Evolutionary conservation across 2,329 filamentous ascomycete species (phyloP), one percentile per base, ranked within the genome.

Genomic region (Septoria petroselini): DNA sequence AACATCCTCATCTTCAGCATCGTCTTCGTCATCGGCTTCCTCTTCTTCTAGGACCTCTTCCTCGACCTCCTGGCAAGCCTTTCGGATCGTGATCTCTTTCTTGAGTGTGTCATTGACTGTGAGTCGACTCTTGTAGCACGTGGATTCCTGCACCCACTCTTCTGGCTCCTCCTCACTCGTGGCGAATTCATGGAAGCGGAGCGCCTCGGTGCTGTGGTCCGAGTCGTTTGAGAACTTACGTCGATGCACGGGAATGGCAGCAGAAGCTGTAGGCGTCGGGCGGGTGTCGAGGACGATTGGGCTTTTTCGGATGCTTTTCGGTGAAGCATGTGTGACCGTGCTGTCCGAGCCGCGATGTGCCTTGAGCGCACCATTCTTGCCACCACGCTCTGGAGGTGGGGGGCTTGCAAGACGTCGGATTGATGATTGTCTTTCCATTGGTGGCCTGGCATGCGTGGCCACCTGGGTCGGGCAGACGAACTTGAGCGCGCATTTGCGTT

Each of bases 101-200:
- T 82, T 79, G 58, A 98, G 77, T 3, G 91, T 95, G 66, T 97
- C 93, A 59, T 85, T 83, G 58, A 98, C 84, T 3, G 91, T 97
- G 31, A 98, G 76, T 63, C 88, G 89, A 41, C 78, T 78, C 48
- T 78, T 77, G 57, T 82, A 75, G 25, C 80, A 79, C 6, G 79
- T 76, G 27, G 80, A 75, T 62, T 88, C 85, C 48, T 85, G 82
- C 23, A 94, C 88, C 93, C 93, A 98, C 62, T 95, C 91, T 50
- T 96, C 91, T 54, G 93, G 86, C 51, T 88, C 82, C 33, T 85
- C 77, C 50, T 83, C 78, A 41, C 88, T 90, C 65, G 86, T 90
- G 35, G 88, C 91, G 67, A 97, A 97, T 63, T 95, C 91, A 67
- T 96, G 88, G 65, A 96, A 97, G 41, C 76, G 71, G 37, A 70